Percentiles rank a stretch among this genome's conserved stretches.
phyloP scores from a whole-genome alignment of 1,284 basidiomycete species.

The Ceratobasidium sp. region DNA sequence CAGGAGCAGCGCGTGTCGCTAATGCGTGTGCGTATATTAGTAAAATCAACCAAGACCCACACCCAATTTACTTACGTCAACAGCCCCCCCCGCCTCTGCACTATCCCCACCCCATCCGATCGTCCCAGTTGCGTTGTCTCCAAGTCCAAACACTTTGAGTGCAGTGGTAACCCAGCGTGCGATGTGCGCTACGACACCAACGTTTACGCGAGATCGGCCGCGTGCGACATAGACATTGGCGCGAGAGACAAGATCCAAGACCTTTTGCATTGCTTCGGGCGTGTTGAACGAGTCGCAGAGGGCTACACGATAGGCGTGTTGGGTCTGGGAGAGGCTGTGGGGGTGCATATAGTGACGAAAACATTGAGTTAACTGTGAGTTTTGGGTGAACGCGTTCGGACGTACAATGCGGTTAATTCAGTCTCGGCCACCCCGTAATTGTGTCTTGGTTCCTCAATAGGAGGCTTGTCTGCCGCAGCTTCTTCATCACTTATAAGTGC shows the following conservation, averaged over 20 bases:
- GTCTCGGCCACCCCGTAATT: constrained; percentile 69
- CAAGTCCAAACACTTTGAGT: constrained; percentile 94
- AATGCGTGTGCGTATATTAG: constrained; percentile 34
- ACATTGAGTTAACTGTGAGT: not conserved
- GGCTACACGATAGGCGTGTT: constrained; percentile 82
- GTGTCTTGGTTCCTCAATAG: constrained; percentile 57
- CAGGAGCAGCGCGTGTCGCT: constrained; percentile 87
- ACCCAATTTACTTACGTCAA: constrained; percentile 62
- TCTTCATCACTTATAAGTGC: constrained; percentile 33
- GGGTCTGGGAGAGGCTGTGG: constrained; percentile 73
- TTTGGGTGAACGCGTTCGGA: not conserved
- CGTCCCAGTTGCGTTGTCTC: constrained; percentile 64
- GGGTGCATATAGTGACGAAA: not conserved
- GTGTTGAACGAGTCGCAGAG: constrained; percentile 99
- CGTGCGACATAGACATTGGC: constrained; percentile 84
- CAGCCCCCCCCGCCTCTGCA: constrained; percentile 50
- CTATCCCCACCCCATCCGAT: constrained; percentile 58
- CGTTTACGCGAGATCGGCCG: constrained; percentile 49
- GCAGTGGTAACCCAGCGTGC: constrained; percentile 88
- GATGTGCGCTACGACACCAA: constrained; percentile 72
- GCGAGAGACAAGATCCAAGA: constrained; percentile 85
- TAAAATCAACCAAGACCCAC: constrained; percentile 43
- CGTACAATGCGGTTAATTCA: constrained; percentile 31
- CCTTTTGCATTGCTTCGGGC: constrained; percentile 75
- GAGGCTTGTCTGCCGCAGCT: constrained; percentile 51